Base-by-base conservation (phyloP, 371 early-diverging fungal species). In the Lichtheimia ramosa region DNA sequence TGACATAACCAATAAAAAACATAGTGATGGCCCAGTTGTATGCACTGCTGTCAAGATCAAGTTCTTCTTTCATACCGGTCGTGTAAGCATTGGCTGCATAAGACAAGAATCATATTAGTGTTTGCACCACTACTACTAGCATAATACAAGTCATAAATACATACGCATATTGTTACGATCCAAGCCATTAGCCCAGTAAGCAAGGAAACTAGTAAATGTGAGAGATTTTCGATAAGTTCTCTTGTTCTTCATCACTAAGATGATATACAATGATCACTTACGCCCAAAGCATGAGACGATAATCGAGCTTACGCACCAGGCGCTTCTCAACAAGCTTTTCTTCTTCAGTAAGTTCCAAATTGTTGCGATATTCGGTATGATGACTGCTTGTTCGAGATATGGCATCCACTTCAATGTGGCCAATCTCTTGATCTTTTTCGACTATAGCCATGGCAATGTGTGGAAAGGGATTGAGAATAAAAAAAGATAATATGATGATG, bases 101-200 rank as follows among this genome's bases (percentile, higher is more conserved):
- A 3, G 65, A 66, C 8, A 68, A 56, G 3, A 7, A 10, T 34
- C 2, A 1, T 34, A 8, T 34, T 10, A 34, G 34, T 34, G 10
- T 34, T 8, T 5, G 5, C 34, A 34, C 34, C 8, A 27, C 4
- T 10, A 34, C 10, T 8, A 10, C 34, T 8, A 34, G 34, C 48
- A 10, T 16, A 46, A n/a, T 25, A 46, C 16, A 14, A n/a, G n/a
- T 46, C 21, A 43, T 5, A 20, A 46, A 21, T 23, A 69, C 73
- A 67, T 70, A 76, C 83, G 90, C 69, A 93, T 89, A 62, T 92
- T 93, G 52, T 85, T 85, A 48, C 92, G 83, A 66, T 92, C 92
- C 8, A 93, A 68, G 59, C 87, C 87, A 53, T 83, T 85, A 48
- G 89, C 85, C 52, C 92, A 78, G 58, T 92, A 92, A 16, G 88